Base-by-base conservation (phyloP, 2,329 filamentous ascomycete genomes). In the Ascochyta lentis region DNA sequence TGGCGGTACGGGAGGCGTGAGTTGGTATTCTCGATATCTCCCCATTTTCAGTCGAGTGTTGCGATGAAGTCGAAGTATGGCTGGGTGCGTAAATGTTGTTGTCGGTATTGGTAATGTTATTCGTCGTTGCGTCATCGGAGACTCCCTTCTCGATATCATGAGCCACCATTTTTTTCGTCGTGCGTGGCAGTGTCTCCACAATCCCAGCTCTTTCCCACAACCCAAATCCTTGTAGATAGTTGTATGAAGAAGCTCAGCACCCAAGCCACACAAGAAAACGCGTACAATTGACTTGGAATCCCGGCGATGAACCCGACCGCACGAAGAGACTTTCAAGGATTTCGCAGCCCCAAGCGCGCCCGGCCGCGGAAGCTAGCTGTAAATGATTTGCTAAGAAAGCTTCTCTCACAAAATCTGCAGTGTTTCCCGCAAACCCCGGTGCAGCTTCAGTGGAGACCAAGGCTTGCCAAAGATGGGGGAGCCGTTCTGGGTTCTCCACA, bases 321-420 rank as follows among this genome's bases (percentile, higher is more conserved):
- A 33, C 31, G 33, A 51, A 35, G 47, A 43, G 26, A 29, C 29
- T 24, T 15, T 48, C 29, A 38, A 13, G 15, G 5, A 12, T 38
- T 24, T 13, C 39, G 26, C 43, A 29, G 23, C 33, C 38, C 42
- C 53, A 59, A 31, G 10, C 13, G 49, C 40, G 37, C 60, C 40
- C 63, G 64, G 63, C 61, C 61, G 64, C 63, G 64, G 64, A 67
- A 39, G 31, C 64, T 65, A 67, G 49, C 52, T 47, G 4, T 22
- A 42, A 45, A 3, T 23, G 43, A 56, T 39, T 23, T 39, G 33
- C 31, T 38, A 16, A 5, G 10, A 16, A 42, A 29, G 38, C 47
- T 35, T 39, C 19, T 22, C 13, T 41, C 19, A 19, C 19, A 19
- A 3, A 19, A 19, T 19, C 3, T 26, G 13, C 13, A 37, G 41